Evolutionary conservation across 345 rosid genomes (phyloP).

Genomic region (Adansonia digitata): DNA sequence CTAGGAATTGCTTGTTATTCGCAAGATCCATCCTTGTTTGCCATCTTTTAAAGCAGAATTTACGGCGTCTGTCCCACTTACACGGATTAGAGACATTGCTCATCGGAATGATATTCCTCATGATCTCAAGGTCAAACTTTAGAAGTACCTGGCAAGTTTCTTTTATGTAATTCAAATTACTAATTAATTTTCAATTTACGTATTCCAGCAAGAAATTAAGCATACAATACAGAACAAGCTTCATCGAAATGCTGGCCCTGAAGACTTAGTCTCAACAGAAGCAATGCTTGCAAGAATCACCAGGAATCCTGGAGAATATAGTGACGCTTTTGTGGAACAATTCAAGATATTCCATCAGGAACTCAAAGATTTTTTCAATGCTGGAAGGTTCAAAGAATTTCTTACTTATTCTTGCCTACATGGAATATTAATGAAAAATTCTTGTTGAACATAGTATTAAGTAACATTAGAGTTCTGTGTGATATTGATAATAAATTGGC

Average conservation of each 20-base stretch:
- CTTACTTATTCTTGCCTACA: no score
- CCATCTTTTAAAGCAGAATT: conserved; percentile 99
- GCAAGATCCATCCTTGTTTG: conserved; percentile 90
- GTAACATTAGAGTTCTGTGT: neutral
- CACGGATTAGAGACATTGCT: conserved; percentile 96
- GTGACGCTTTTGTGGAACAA: conserved; percentile 80
- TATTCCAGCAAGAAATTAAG: conserved; percentile 88
- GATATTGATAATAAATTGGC: neutral
- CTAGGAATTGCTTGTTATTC: conserved; percentile 82
- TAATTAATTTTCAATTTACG: conserved; percentile 14
- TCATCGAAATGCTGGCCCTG: conserved; percentile 95
- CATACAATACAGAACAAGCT: conserved; percentile 98
- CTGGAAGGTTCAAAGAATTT: conserved; percentile 93
- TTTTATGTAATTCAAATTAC: conserved; percentile 9
- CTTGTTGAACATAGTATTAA: no score
- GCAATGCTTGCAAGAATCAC: conserved; percentile 92
- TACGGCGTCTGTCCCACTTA: conserved; percentile 92
- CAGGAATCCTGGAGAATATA: conserved; percentile 77
- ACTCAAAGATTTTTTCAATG: conserved; percentile 97
- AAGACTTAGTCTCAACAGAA: conserved; percentile 92
- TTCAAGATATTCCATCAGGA: conserved; percentile 86
- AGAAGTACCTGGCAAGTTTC: conserved; percentile 2
- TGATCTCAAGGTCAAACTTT: conserved; percentile 78
- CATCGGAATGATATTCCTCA: conserved; percentile 93
- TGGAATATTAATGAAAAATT: no score